These are phyloP conservation scores for Cryptosporidium parvum DNA, from an alignment of 169 alveolate species.

Conservation along the genomic window DNA sequence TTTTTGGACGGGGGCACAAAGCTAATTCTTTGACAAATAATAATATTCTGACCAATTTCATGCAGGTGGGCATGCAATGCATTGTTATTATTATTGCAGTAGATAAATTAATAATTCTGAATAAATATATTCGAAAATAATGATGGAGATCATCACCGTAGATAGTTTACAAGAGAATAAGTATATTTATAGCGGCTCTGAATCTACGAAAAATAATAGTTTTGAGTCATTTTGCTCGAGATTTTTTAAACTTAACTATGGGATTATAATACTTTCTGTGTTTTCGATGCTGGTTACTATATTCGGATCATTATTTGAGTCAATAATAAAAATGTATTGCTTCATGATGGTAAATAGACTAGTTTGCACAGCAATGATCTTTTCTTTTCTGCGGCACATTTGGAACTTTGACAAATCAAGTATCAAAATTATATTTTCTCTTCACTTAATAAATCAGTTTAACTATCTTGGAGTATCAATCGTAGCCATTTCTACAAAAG, in stretches of 20 bases:
- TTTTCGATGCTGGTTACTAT: background rate
- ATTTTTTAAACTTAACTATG: background rate
- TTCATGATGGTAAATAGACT: background rate
- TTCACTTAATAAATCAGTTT: conserved; percentile 4
- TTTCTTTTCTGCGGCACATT: background rate
- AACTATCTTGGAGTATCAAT: conserved; percentile 8
- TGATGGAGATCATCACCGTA: background rate
- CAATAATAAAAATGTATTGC: background rate
- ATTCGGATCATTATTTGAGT: background rate
- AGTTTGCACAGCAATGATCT: background rate
- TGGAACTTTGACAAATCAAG: background rate
- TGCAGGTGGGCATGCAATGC: background rate
- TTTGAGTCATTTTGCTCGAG: background rate
- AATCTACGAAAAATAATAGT: background rate
- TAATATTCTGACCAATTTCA: too few relatives aligned
- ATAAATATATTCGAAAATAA: too few relatives aligned
- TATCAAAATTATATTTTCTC: background rate
- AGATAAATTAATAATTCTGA: background rate
- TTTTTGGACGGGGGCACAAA: too few relatives aligned
- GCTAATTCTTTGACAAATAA: too few relatives aligned
- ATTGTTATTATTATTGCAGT: too few relatives aligned
- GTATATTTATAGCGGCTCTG: background rate
- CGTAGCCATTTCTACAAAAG: background rate
- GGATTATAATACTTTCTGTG: background rate
- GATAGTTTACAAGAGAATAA: background rate